Evolutionary conservation across 768 basidiomycete genomes (phyloP), one percentile per base, ranked within the genome.

Genomic region (Candolleomyces aberdarensis): DNA sequence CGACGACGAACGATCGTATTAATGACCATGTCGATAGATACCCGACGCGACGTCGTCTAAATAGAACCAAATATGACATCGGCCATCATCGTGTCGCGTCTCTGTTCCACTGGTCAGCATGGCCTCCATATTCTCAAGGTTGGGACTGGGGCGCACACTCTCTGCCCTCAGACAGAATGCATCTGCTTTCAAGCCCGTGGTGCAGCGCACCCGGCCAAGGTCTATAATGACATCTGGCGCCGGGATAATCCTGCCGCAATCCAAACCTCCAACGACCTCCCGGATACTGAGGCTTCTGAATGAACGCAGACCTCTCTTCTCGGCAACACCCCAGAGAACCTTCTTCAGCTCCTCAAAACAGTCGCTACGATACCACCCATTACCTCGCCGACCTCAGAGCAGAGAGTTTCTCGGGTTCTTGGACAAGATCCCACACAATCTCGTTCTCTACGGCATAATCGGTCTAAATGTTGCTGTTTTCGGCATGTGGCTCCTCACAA

Each of bases 381-480:
- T 32, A 26, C 60, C 54, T 14, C 55, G 43, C 20, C 63, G 55
- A 5, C 62, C 19, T 3, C 57, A 41, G 54, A 15, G 43, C 26
- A 32, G 32, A 8, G 11, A 26, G 14, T 71, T 75, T 48, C 64
- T 76, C 46, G 69, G 67, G 13, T 78, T 79, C 62, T 70, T 91
- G 40, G 79, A 89, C 67, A 70, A 72, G 2, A 77, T 91, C 3
- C 85, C 89, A 10, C 64, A 75, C 62, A 74, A 81, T 53, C 62
- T 71, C 62, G 71, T 91, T 32, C 79, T 92, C 66, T 88, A 80
- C 70, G 79, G 84, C 6, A 85, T 93, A 53, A 78, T 93, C 15
- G 84, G 76, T 3, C 63, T 85, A 61, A 92, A 92, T 62, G 83
- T 79, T 2, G 72, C 73, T 2, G 83, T 93, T 0, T 93, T 86